Evolutionary conservation across 2,329 filamentous ascomycete genomes (phyloP).

Genomic region (Triangularia setosa): DNA sequence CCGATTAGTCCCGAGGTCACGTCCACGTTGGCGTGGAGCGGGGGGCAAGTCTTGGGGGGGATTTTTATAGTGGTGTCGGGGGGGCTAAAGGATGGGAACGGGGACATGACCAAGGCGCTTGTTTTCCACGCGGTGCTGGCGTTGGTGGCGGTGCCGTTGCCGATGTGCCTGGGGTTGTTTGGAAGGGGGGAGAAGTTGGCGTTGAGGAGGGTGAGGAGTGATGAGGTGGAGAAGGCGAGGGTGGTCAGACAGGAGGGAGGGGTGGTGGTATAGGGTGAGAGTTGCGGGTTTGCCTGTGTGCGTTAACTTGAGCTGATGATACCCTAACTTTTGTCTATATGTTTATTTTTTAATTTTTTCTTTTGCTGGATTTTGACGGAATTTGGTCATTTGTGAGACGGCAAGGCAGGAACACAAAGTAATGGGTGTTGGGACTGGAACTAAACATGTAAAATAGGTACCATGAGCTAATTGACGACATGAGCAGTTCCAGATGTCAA

Average conservation of each 20-base stretch:
- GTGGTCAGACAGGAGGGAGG: neutral
- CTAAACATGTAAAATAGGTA: too few species aligned
- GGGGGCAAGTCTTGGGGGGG: conserved; percentile 80
- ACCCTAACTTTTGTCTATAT: too few species aligned
- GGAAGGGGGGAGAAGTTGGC: conserved; percentile 52
- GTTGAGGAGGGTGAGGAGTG: conserved; percentile 48
- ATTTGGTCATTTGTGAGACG: too few species aligned
- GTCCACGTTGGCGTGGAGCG: conserved; percentile 77
- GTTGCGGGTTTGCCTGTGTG: too few species aligned
- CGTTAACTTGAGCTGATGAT: too few species aligned
- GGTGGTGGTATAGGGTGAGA: too few species aligned
- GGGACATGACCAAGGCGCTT: conserved; percentile 68
- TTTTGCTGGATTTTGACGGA: too few species aligned
- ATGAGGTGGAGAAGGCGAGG: conserved; percentile 26
- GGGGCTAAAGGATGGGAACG: conserved; percentile 57
- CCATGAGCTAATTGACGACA: too few species aligned
- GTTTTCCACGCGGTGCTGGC: conserved; percentile 76
- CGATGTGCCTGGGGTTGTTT: conserved; percentile 66
- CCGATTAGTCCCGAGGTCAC: conserved; percentile 84
- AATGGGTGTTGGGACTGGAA: too few species aligned
- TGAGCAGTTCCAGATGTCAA: too few species aligned
- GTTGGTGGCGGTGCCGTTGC: conserved; percentile 60
- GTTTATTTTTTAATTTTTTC: too few species aligned
- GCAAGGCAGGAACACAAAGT: too few species aligned
- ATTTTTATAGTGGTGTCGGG: conserved; percentile 81